These are phyloP conservation scores for Tuber umbilicatum DNA, from an alignment of 495 filamentous ascomycete genomes.

Conservation along the genomic window DNA sequence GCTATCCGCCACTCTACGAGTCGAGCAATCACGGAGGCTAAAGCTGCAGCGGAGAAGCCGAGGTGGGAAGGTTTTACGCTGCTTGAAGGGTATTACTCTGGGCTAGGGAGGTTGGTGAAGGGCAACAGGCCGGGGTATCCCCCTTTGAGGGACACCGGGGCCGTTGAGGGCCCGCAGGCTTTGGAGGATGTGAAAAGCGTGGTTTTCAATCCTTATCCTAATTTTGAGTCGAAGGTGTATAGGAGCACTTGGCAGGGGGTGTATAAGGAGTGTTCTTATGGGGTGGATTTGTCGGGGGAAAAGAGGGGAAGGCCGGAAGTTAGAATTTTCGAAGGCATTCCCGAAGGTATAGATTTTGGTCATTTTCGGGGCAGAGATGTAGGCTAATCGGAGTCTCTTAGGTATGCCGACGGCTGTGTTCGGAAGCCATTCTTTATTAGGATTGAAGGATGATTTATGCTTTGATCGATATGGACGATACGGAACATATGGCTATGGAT, in stretches of 20 bases:
- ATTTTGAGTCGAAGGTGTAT: slow-evolving; percentile 20
- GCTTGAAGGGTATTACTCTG: slow-evolving; percentile 31
- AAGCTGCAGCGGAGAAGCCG: neutral
- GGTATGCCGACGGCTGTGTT: slow-evolving; percentile 70
- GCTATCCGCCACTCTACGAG: neutral
- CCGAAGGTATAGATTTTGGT: slow-evolving; percentile 18
- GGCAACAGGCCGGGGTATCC: slow-evolving; percentile 35
- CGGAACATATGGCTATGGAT: slow-evolving; percentile 85
- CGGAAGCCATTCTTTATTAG: slow-evolving; percentile 74
- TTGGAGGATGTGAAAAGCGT: slow-evolving; percentile 8
- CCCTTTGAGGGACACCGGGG: slow-evolving; percentile 5
- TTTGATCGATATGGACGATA: slow-evolving; percentile 87
- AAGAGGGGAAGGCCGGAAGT: slow-evolving; percentile 28
- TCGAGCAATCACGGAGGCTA: neutral
- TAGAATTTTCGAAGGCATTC: slow-evolving; percentile 35
- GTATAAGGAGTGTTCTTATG: slow-evolving; percentile 28
- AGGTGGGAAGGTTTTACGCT: slow-evolving; percentile 27
- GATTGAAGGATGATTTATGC: slow-evolving; percentile 78
- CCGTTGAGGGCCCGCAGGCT: neutral
- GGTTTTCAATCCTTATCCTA: slow-evolving; percentile 32
- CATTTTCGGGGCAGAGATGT: slow-evolving; percentile 27
- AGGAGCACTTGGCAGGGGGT: slow-evolving; percentile 15
- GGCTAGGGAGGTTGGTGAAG: slow-evolving; percentile 24
- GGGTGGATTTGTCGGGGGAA: slow-evolving; percentile 4
- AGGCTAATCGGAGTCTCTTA: slow-evolving; percentile 60